Conservation (phyloP, 2,329 filamentous ascomycete species). For the Pyricularia sp. region DNA sequence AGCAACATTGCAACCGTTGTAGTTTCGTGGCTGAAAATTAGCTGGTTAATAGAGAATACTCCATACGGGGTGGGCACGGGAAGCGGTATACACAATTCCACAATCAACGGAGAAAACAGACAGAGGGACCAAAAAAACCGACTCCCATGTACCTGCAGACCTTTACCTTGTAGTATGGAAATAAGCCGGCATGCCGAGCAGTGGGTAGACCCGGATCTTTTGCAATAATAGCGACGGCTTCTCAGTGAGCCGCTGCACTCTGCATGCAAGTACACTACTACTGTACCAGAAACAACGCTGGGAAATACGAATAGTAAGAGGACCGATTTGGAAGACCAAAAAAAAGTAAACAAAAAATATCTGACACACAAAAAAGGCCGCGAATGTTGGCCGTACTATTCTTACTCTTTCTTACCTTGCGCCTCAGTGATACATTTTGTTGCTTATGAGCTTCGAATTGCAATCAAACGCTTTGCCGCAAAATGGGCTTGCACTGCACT, state of each 20-base stretch:
- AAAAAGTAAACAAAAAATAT: neutral
- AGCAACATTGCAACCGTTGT: neutral
- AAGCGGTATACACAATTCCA: neutral
- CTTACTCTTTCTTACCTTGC: neutral
- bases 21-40: neutral
- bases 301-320: neutral
- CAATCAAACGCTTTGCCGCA: neutral
- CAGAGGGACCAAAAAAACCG: neutral
- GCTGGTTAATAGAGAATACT: neutral
- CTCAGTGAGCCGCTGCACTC: neutral
- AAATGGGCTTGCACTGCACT: neutral
- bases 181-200: neutral
- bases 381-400: neutral
- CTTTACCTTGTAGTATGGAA: neutral
- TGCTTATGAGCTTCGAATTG: neutral
- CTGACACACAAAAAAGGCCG: neutral
- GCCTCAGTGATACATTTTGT: neutral
- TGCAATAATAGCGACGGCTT: neutral
- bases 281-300: neutral
- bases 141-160: neutral
- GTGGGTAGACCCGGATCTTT: neutral
- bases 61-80: neutral
- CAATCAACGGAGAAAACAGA: neutral
- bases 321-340: neutral
- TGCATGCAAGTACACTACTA: neutral